Base-by-base conservation (phyloP, 2,329 filamentous ascomycete species). In the Passalora sequoiae region DNA sequence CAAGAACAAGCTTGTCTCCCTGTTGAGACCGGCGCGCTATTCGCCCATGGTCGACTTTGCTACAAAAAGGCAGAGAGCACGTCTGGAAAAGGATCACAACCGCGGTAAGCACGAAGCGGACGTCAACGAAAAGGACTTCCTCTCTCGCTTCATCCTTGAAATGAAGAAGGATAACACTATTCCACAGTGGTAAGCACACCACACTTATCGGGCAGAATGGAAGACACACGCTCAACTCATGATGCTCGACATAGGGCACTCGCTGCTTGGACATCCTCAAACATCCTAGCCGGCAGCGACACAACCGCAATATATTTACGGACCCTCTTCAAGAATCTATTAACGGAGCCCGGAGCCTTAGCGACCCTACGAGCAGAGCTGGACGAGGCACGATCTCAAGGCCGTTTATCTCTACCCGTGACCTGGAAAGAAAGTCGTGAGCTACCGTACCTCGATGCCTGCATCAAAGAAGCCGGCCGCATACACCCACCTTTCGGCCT, bases 71-170 rank as follows among this genome's bases (percentile, higher is more conserved):
- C 6, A 27, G 12, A 27, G 24, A 27, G 24, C n/a, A n/a, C n/a
- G 24, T 27, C 24, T 27, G 6, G 24, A 6, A 27, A 27, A 6
- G 6, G 24, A 27, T 27, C 24, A 27, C 12, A n/a, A n/a, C n/a
- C n/a, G n/a, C 24, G 6, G 12, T 6, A 12, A 27, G 6, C 24
- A 6, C 6, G 12, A 27, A 27, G 6, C 12, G 24, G 24, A 27
- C 6, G 24, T 12, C 24, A 27, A 27, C 6, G 24, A 58, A 31
- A 52, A 52, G 6, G 56, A 60, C 46, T 60, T 60, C 40, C 39
- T 60, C 6, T 59, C 57, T 3, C 51, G 56, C 15, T 60, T 59
- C n/a, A n/a, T 39, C 44, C 59, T 22, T 48, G 46, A 8, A 39
- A 56, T 15, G 50, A 57, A 33, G 48, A 58, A 35, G 51, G 58